A percentile compares a stretch with the other conserved stretches of the same genome.
phyloP scores from a whole-genome alignment of 2,329 filamentous ascomycete species.

The Talaromyces marneffei region DNA sequence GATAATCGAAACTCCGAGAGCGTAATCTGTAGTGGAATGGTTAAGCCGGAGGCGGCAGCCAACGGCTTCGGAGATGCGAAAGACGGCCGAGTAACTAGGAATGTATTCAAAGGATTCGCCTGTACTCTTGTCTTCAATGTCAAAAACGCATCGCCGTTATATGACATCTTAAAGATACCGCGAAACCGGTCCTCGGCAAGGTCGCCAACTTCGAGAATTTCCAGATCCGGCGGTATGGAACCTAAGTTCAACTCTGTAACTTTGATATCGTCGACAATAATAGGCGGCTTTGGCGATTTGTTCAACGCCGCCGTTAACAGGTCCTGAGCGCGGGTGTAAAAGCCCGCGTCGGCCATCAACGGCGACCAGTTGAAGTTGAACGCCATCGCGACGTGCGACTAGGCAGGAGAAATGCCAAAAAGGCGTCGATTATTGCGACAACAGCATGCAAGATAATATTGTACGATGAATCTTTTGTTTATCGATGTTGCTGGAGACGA shows the following conservation, averaged over 20 bases:
- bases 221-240: conserved; percentile 86
- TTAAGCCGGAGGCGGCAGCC: conserved; percentile 83
- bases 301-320: conserved; percentile 92
- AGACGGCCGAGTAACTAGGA: conserved; percentile 79
- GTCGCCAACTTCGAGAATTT: conserved; percentile 96
- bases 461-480: not conserved
- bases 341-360: conserved; percentile 86
- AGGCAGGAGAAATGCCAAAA: conserved; percentile 12
- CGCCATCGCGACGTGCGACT: conserved; percentile 58
- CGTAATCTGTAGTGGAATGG: conserved; percentile 96
- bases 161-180: conserved; percentile 99
- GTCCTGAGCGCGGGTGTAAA: conserved; percentile 85
- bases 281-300: conserved; percentile 95
- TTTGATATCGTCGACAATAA: conserved; percentile 98
- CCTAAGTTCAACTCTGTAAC: conserved; percentile 97
- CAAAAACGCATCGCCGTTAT: conserved; percentile 89
- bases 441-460: conserved; percentile 2
- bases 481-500: not conserved
- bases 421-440: conserved; percentile 4
- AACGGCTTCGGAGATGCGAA: conserved; percentile 92
- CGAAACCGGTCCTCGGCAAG: conserved; percentile 94
- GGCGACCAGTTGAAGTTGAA: conserved; percentile 99
- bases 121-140: conserved; percentile 95
- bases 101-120: conserved; percentile 96
- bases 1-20: conserved; percentile 92